phyloP scores from a whole-genome alignment of 352 stramenopile species.

The Pythium insidiosum region DNA sequence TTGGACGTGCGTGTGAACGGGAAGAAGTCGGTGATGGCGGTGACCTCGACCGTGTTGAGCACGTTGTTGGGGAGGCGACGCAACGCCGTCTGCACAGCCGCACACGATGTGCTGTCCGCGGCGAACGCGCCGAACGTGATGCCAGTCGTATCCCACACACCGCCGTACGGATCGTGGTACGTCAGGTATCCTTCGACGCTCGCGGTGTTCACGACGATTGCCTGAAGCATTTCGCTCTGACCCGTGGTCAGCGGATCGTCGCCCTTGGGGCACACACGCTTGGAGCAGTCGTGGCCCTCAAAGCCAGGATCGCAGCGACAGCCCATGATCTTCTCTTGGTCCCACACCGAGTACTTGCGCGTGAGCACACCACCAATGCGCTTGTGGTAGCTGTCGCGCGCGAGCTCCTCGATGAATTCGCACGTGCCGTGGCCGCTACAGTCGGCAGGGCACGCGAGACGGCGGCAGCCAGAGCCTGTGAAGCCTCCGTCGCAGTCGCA shows the following conservation, averaged over 20 bases:
- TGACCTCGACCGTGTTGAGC: constrained; percentile 38
- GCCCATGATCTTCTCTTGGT: constrained; percentile 74
- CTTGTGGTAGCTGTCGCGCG: constrained; percentile 32
- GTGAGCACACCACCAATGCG: constrained; percentile 18
- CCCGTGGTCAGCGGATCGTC: constrained; percentile 64
- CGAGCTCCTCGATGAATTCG: constrained; percentile 46
- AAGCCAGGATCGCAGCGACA: constrained; percentile 42
- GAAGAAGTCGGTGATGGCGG: neutral
- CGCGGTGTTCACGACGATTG: constrained; percentile 6
- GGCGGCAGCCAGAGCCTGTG: constrained; percentile 51
- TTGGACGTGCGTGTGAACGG: constrained; percentile 16
- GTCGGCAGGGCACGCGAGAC: constrained; percentile 28
- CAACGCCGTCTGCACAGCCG: constrained; percentile 30
- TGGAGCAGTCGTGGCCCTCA: constrained; percentile 49
- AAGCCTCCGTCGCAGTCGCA: constrained; percentile 67
- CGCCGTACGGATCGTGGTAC: constrained; percentile 71
- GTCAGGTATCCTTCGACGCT: constrained; percentile 31
- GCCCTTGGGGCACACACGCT: constrained; percentile 74
- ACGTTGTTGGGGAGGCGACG: constrained; percentile 54
- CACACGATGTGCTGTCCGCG: constrained; percentile 19
- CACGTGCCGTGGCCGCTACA: constrained; percentile 43
- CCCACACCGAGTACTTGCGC: constrained; percentile 46
- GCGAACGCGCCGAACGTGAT: constrained; percentile 15
- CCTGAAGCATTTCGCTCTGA: constrained; percentile 55
- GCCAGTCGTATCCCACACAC: constrained; percentile 40